Conservation (phyloP, 441 rosid genomes). For the Populus hybrid region DNA sequence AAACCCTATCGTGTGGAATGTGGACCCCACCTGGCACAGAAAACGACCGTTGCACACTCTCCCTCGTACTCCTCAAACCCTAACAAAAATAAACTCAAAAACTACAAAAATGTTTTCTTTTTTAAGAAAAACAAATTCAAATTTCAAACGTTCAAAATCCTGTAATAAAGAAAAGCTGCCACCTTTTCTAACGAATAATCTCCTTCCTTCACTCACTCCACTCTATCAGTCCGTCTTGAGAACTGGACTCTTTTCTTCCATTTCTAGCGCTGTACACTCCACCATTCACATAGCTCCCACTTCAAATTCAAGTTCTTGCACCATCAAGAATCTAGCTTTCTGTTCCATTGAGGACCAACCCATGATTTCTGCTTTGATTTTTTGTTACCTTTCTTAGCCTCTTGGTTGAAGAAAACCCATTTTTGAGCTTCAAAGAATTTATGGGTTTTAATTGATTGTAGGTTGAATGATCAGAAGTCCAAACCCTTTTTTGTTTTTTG, state of each 20-base stretch:
- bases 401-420: background rate
- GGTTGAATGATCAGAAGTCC: background rate
- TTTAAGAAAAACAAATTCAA: conserved; percentile 27
- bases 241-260: conserved; percentile 15
- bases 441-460: background rate
- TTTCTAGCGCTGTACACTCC: background rate
- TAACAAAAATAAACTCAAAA: background rate
- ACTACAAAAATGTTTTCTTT: background rate
- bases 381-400: background rate
- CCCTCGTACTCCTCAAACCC: conserved; percentile 10
- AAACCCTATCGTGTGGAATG: background rate
- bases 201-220: background rate
- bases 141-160: conserved; percentile 51
- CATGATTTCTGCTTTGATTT: background rate
- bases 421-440: background rate
- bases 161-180: conserved; percentile 28
- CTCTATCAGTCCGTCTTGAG: conserved; percentile 7
- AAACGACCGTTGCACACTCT: conserved; percentile 37
- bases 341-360: background rate
- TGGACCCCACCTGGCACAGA: conserved; percentile 23
- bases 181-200: conserved; percentile 11
- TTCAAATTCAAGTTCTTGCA: conserved; percentile 18
- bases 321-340: background rate
- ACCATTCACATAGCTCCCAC: conserved; percentile 1
- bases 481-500: background rate